Percentiles rank a stretch among this genome's conserved stretches.
These are phyloP conservation scores for Lachancea fermentati DNA, from an alignment of 805 yeast species.

Conservation along the genomic window DNA sequence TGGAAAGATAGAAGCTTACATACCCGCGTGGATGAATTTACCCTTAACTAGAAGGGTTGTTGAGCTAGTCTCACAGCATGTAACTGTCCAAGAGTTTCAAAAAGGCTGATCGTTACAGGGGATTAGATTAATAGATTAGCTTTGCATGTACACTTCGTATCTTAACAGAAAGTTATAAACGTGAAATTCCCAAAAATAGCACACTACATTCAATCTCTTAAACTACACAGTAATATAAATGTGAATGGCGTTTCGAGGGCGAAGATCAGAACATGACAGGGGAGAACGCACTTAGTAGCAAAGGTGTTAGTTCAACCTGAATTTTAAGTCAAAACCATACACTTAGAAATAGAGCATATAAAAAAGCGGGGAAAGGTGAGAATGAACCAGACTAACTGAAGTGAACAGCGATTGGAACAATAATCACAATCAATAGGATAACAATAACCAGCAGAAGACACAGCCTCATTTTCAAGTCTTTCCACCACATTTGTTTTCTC, in stretches of 20 bases:
- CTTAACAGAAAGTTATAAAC: no score
- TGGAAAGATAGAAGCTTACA: constrained; percentile 79
- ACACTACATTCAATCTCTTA: not conserved
- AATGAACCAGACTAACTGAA: constrained; percentile 39
- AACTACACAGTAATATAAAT: not conserved
- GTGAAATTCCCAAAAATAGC: not conserved
- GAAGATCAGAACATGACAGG: not conserved
- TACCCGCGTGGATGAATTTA: constrained; percentile 88
- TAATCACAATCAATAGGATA: constrained; percentile 74
- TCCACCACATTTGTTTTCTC: constrained; percentile 99
- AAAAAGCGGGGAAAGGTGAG: not conserved
- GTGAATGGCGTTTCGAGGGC: not conserved
- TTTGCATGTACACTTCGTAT: not conserved
- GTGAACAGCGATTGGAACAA: constrained; percentile 91
- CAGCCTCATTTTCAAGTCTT: constrained; percentile 92
- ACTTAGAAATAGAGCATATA: not conserved
- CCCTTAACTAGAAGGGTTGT: constrained; percentile 86
- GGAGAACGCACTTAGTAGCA: not conserved
- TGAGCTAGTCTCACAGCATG: constrained; percentile 80
- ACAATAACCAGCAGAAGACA: constrained; percentile 79
- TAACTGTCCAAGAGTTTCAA: constrained; percentile 53
- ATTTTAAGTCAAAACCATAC: not conserved
- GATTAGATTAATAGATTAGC: not conserved
- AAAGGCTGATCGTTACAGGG: constrained; percentile 1
- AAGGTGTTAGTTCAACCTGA: not conserved